Evolutionary conservation across 352 stramenopile species (phyloP).

Genomic region (Hyaloperonospora brassicae): DNA sequence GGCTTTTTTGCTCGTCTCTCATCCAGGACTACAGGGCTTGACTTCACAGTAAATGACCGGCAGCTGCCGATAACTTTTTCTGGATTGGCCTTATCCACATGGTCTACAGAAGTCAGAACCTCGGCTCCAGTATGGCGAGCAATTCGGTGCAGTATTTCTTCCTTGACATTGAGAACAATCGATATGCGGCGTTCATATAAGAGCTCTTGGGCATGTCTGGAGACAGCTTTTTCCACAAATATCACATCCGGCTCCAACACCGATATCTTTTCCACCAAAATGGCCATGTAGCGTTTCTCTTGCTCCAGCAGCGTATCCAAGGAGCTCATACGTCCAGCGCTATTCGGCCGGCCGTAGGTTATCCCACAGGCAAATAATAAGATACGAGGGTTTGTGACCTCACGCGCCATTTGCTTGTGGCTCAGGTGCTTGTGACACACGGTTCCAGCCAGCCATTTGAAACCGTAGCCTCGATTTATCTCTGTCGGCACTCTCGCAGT

Average conservation of each 20-base stretch:
- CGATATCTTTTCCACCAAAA: conserved; percentile 95
- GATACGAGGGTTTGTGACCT: conserved; percentile 94
- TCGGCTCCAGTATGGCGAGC: conserved; percentile 88
- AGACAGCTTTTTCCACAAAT: conserved; percentile 88
- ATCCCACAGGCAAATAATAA: conserved; percentile 93
- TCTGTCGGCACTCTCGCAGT: conserved; percentile 48
- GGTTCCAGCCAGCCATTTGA: conserved; percentile 92
- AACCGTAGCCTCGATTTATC: conserved; percentile 78
- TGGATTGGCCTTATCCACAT: conserved; percentile 67
- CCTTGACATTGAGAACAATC: conserved; percentile 93
- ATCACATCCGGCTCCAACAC: conserved; percentile 92
- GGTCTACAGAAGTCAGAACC: conserved; percentile 89
- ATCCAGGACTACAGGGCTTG: conserved; percentile 34
- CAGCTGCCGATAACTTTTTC: conserved; percentile 56
- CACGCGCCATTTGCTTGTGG: conserved; percentile 93
- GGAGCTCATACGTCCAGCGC: conserved; percentile 85
- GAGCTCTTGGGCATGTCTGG: conserved; percentile 89
- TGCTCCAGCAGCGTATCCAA: conserved; percentile 94
- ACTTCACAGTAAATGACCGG: conserved; percentile 60
- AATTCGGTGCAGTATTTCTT: conserved; percentile 87
- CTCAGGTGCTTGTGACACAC: conserved; percentile 94
- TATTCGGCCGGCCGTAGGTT: conserved; percentile 89
- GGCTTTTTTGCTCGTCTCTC: conserved; percentile 33
- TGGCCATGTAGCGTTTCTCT: conserved; percentile 96
- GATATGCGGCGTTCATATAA: conserved; percentile 86